Evolutionary conservation across 345 rosid species (phyloP), one percentile per base, ranked within the genome.

Genomic region (Cardamine resedifolia): DNA sequence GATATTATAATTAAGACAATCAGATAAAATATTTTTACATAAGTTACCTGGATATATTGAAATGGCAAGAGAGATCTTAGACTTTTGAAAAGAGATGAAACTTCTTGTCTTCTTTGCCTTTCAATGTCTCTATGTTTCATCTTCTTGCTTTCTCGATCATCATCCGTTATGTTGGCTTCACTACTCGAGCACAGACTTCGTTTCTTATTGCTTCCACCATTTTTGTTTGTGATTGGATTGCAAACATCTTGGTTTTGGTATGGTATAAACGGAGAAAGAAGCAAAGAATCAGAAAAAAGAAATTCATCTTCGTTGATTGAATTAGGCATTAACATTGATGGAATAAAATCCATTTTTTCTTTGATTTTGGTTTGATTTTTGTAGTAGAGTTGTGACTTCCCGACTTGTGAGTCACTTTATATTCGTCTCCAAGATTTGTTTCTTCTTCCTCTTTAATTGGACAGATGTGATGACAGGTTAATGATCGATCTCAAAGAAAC

Each of bases 71-170:
- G 75, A 64, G 71, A 11, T 76, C 76, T 70, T 8, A 76, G 38
- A 41, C 10, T 70, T 36, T 76, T 70, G 62, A 76, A 76, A 49
- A 76, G 76, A 58, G 80, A 49, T 56, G 80, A 36, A 48, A 70
- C 67, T 56, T 76, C 76, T 64, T 20, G 38, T 76, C 80, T 76
- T 70, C 80, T 57, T 58, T 70, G 76, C 7, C 76, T 76, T 64
- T 76, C 80, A 48, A 70, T 70, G 18, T 64, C 72, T 70, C 80
- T 76, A 44, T 76, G 80, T 58, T 3, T 76, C 66, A 70, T 39
- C 71, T 64, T 76, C 71, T 76, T 76, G 28, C 23, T 70, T 39
- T 63, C 66, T 64, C 33, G 66, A 15, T 64, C 80, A 47, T 57
- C 56, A 16, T 10, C 49, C 15, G 15, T 49, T 18, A 31, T 61